Percentiles rank a stretch among this genome's conserved stretches.
phyloP scores from a whole-genome alignment of 805 yeast genomes.

The Nakazawaea ambrosiae region DNA sequence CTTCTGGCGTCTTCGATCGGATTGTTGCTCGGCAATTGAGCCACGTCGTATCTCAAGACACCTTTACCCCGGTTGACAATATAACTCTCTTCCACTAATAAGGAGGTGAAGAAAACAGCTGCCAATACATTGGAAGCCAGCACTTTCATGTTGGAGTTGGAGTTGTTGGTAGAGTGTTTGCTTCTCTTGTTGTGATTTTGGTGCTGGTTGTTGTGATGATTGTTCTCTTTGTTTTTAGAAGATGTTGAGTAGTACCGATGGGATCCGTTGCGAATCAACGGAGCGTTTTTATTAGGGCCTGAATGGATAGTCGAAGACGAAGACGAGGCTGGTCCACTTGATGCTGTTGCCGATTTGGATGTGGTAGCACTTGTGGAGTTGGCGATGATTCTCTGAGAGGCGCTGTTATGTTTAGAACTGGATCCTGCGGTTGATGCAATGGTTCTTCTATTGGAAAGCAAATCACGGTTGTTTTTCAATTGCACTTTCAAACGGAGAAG shows the following conservation, averaged over 20 bases:
- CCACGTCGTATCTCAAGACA: conserved; percentile 77
- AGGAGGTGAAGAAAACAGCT: conserved; percentile 9
- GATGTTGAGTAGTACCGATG: conserved; percentile 3
- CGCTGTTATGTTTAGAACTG: too few relatives aligned
- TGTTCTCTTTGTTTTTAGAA: neutral
- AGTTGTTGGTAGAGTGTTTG: neutral
- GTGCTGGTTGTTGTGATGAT: neutral
- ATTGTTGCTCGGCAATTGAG: conserved; percentile 84
- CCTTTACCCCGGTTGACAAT: conserved; percentile 81
- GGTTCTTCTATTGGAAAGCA: neutral
- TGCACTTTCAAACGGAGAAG: conserved; percentile 6
- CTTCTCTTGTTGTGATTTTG: neutral
- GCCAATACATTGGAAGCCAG: conserved; percentile 5
- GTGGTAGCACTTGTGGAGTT: neutral
- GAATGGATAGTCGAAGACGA: neutral
- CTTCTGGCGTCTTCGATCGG: conserved; percentile 94
- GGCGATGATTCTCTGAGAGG: neutral
- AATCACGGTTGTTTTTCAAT: neutral
- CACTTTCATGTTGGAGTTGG: conserved; percentile 1
- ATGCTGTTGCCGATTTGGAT: neutral
- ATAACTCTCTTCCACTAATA: conserved; percentile 62
- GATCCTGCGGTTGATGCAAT: neutral
- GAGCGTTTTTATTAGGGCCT: neutral
- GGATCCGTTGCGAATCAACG: too few relatives aligned
- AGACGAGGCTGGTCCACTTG: too few relatives aligned